Conservation (phyloP, 2,329 filamentous ascomycete genomes). For the Akanthomyces uredinophilus region DNA sequence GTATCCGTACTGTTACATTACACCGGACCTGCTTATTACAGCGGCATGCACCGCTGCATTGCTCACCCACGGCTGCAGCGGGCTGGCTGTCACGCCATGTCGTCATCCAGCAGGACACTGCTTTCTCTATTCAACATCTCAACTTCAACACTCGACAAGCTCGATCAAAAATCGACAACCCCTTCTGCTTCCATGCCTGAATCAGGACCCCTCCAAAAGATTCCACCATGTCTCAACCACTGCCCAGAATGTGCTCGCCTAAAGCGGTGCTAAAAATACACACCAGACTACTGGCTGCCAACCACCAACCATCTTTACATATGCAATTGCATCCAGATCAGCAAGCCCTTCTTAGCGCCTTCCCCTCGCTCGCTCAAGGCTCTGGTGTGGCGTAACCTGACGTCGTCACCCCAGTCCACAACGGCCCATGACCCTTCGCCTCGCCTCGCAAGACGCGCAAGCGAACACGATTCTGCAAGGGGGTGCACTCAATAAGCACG, state of each 20-base stretch:
- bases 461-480: not conserved
- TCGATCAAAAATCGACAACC: too few relatives aligned
- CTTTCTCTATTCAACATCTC: not conserved
- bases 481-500: not conserved
- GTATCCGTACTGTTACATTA: not conserved
- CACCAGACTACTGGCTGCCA: not conserved
- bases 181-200: not conserved
- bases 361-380: not conserved
- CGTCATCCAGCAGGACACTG: not conserved
- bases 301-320: not conserved
- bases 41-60: not conserved
- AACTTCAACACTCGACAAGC: not conserved
- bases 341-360: not conserved
- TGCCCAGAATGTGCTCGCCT: not conserved
- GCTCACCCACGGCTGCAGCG: not conserved
- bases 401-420: constrained; percentile 7
- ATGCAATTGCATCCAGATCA: not conserved
- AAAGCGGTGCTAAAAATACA: constrained; percentile 11
- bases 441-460: constrained; percentile 9
- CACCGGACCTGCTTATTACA: not conserved
- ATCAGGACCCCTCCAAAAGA: not conserved
- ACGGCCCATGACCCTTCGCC: constrained; percentile 6
- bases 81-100: not conserved
- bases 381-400: constrained; percentile 6
- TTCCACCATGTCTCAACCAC: not conserved